Conservation (phyloP, 108 stramenopile genomes). For the Discostella pseudostelligera region DNA sequence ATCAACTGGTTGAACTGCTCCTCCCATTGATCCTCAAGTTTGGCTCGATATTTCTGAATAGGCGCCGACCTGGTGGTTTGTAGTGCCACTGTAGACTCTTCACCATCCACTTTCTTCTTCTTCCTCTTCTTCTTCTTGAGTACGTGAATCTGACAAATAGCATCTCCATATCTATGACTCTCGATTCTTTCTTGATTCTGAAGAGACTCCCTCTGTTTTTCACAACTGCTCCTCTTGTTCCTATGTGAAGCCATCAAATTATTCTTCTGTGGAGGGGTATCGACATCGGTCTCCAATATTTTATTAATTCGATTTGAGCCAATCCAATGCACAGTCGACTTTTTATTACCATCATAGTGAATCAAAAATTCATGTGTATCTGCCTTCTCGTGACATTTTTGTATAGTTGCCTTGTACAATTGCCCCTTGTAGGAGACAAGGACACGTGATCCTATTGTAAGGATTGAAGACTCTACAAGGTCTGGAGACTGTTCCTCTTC, state of each 20-base stretch:
- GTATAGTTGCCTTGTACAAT: constrained; percentile 48
- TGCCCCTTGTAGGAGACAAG: constrained; percentile 43
- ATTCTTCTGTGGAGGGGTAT: constrained; percentile 12
- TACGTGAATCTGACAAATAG: too few relatives aligned
- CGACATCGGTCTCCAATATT: constrained; percentile 27
- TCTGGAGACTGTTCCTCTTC: constrained; percentile 11
- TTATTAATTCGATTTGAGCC: constrained; percentile 30
- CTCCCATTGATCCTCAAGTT: too few relatives aligned
- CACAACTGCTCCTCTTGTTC: too few relatives aligned
- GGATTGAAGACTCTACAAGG: constrained; percentile 20
- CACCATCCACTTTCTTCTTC: constrained; percentile 6
- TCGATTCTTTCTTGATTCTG: not conserved
- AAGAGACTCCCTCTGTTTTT: too few relatives aligned
- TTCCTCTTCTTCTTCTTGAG: constrained; percentile 10
- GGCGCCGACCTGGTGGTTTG: too few relatives aligned
- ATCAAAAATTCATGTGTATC: constrained; percentile 43
- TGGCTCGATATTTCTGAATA: too few relatives aligned
- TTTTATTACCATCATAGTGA: constrained; percentile 57
- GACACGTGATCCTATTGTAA: constrained; percentile 46
- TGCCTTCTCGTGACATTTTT: constrained; percentile 38
- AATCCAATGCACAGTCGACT: constrained; percentile 50
- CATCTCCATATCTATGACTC: not conserved
- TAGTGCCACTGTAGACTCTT: not conserved
- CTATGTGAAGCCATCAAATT: too few relatives aligned
- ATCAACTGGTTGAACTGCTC: too few relatives aligned